Evolutionary conservation across 176 grass and related monocot genomes (phyloP).

Genomic region (Aegilops tauschii): DNA sequence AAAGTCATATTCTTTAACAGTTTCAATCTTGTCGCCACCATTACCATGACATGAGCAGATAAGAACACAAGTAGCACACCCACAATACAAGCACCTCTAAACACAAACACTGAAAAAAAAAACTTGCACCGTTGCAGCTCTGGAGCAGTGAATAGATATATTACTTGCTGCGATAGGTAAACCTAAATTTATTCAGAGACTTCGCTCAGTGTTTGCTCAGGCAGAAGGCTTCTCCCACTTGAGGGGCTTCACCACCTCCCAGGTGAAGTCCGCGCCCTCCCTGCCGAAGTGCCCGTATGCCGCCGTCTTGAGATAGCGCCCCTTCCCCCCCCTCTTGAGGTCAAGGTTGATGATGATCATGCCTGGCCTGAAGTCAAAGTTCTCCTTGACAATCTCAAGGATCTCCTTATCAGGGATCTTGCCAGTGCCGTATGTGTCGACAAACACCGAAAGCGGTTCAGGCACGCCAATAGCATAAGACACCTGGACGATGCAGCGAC

Average conservation of each 20-base stretch:
- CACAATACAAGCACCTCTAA: slow-evolving; percentile 11
- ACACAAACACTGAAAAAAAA: not conserved
- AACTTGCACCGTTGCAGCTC: not conserved
- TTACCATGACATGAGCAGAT: not conserved
- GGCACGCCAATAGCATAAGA: slow-evolving; percentile 2
- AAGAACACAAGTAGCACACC: not conserved
- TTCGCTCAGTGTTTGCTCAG: not conserved
- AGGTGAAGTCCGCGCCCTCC: not conserved
- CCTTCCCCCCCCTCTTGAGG: not conserved
- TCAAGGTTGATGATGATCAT: slow-evolving; percentile 11
- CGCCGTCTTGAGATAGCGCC: slow-evolving; percentile 1
- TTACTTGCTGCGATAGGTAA: not conserved
- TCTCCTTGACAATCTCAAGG: slow-evolving; percentile 8
- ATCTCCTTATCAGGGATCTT: slow-evolving; percentile 14
- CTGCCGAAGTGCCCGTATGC: slow-evolving; percentile 2
- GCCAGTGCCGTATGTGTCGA: slow-evolving; percentile 7
- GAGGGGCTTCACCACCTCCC: slow-evolving; percentile 16
- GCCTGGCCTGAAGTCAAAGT: slow-evolving; percentile 10
- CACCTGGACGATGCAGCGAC: slow-evolving; percentile 1
- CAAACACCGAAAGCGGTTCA: slow-evolving; percentile 5
- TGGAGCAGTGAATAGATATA: slow-evolving; percentile 5
- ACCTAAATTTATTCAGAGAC: not conserved
- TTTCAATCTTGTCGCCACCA: not conserved
- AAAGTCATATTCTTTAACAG: not conserved
- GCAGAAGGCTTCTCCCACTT: slow-evolving; percentile 12